Percentiles rank a stretch among this genome's conserved stretches.
Evolutionary conservation across 371 early-diverging fungal species (phyloP).

Genomic region (Chytridiales sp.): DNA sequence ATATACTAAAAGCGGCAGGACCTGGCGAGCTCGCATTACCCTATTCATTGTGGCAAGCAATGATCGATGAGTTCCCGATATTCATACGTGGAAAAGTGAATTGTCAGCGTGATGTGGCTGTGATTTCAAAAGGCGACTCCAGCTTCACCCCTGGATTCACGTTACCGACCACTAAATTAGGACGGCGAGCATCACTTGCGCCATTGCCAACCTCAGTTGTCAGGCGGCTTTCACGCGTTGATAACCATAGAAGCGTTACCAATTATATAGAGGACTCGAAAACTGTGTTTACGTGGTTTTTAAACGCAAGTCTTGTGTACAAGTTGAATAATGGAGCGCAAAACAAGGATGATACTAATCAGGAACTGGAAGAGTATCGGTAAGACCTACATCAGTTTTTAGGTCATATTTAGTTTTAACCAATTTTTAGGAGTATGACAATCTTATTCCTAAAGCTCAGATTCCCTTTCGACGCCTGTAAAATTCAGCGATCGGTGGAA

Average conservation of each 20-base stretch:
- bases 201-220: slow-evolving; percentile 8
- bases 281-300: slow-evolving; percentile 1
- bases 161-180: slow-evolving; percentile 4
- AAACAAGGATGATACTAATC: not conserved
- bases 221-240: not conserved
- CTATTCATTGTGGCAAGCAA: not conserved
- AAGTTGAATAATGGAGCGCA: not conserved
- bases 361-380: slow-evolving; percentile 10
- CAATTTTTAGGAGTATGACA: slow-evolving; percentile 3
- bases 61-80: slow-evolving; percentile 1
- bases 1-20: slow-evolving; percentile 5
- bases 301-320: slow-evolving; percentile 3
- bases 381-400: not conserved
- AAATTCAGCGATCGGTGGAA: slow-evolving; percentile 1
- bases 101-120: not conserved
- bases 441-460: slow-evolving; percentile 9
- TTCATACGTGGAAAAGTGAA: slow-evolving; percentile 6
- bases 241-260: not conserved
- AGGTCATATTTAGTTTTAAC: not conserved
- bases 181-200: not conserved
- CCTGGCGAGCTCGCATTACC: slow-evolving; percentile 7
- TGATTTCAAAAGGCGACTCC: slow-evolving; percentile 5
- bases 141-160: slow-evolving; percentile 8
- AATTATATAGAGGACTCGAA: slow-evolving; percentile 3
- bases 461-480: slow-evolving; percentile 7